These are phyloP conservation scores for Beauveria sp. DNA, from an alignment of 2,329 filamentous ascomycete genomes.

Conservation along the genomic window DNA sequence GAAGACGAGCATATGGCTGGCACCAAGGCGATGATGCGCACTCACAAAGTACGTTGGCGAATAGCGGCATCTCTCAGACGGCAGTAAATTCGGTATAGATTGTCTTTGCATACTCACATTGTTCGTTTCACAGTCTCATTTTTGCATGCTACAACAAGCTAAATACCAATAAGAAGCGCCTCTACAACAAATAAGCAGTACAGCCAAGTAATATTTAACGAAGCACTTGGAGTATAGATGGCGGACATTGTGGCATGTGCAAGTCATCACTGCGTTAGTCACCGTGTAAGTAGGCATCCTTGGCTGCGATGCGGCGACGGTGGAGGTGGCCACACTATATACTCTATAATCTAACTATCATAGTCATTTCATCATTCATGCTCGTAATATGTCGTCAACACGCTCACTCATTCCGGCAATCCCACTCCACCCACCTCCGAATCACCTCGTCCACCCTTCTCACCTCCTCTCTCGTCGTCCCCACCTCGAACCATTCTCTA, in stretches of 20 bases:
- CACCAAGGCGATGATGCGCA: not conserved
- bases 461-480: slow-evolving; percentile 64
- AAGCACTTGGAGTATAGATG: too few relatives aligned
- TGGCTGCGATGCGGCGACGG: too few relatives aligned
- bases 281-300: too few relatives aligned
- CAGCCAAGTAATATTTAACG: too few relatives aligned
- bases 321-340: too few relatives aligned
- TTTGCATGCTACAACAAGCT: too few relatives aligned
- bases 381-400: not conserved
- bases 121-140: too few relatives aligned
- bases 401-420: slow-evolving; percentile 21
- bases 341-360: too few relatives aligned
- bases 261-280: too few relatives aligned
- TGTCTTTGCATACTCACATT: not conserved
- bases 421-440: slow-evolving; percentile 81
- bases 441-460: slow-evolving; percentile 61
- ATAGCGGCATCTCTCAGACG: not conserved
- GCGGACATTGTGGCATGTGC: too few relatives aligned
- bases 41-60: not conserved
- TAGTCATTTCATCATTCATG: not conserved
- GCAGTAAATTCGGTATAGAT: not conserved
- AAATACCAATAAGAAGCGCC: too few relatives aligned
- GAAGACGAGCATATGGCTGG: not conserved
- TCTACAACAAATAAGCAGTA: too few relatives aligned
- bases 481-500: slow-evolving; percentile 91